Percentiles rank a stretch among this genome's conserved stretches.
These are phyloP conservation scores for maize (Zea mays) DNA, from an alignment of 176 grass and related monocot species.

Conservation along the genomic window DNA sequence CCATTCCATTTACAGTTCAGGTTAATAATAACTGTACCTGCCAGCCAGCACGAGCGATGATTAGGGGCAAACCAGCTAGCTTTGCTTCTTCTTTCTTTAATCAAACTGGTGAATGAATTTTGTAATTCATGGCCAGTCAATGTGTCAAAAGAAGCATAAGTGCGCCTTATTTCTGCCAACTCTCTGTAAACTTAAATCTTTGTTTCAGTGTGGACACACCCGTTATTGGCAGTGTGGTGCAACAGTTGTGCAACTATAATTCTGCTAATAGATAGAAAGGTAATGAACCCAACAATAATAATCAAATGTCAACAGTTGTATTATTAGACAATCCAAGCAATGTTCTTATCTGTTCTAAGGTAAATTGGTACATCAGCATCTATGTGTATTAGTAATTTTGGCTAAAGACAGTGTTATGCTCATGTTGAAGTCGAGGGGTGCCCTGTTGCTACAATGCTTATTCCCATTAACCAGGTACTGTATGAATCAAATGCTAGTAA, in stretches of 20 bases:
- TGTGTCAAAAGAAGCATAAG: background rate
- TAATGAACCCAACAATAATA: background rate
- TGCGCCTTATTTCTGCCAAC: background rate
- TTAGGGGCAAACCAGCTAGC: background rate
- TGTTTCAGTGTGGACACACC: background rate
- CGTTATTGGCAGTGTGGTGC: background rate
- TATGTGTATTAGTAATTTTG: background rate
- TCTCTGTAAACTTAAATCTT: background rate
- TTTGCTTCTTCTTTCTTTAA: background rate
- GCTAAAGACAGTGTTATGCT: constrained; percentile 1
- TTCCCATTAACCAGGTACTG: background rate
- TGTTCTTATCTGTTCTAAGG: background rate
- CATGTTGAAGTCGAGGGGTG: background rate
- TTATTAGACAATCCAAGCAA: background rate
- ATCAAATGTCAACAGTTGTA: background rate
- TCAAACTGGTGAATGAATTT: background rate
- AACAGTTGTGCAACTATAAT: background rate
- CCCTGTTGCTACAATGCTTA: background rate
- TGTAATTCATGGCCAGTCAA: background rate
- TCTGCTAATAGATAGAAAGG: background rate
- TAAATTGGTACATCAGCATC: background rate
- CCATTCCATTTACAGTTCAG: constrained; percentile 23
- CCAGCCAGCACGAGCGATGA: background rate
- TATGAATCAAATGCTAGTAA: background rate
- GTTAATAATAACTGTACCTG: background rate